Conservation (phyloP, 2,329 filamentous ascomycete species). For the Hymenoscyphus linearis region DNA sequence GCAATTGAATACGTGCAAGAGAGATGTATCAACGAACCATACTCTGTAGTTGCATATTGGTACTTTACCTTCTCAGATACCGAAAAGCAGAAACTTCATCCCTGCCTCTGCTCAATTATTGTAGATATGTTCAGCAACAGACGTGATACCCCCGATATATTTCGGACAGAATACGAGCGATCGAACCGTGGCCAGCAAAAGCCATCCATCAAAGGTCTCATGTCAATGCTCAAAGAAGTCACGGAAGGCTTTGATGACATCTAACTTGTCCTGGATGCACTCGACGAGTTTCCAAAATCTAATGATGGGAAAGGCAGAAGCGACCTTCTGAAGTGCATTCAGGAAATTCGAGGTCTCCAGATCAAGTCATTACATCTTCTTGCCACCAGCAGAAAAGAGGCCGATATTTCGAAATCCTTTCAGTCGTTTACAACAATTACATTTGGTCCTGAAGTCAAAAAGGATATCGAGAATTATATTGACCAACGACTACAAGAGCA, state of each 20-base stretch:
- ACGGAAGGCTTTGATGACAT: constrained; percentile 7
- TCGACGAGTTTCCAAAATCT: constrained; percentile 17
- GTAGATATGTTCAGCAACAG: constrained; percentile 12
- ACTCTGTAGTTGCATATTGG: constrained; percentile 10
- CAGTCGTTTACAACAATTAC: background rate
- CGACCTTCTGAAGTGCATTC: background rate
- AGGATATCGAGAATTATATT: constrained; percentile 10
- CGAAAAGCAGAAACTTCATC: constrained; percentile 9
- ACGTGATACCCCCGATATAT: background rate
- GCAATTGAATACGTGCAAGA: constrained; percentile 11
- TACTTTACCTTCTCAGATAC: constrained; percentile 12
- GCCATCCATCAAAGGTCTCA: constrained; percentile 3
- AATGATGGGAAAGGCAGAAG: background rate
- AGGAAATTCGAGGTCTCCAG: background rate
- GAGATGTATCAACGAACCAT: constrained; percentile 1
- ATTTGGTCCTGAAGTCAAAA: background rate
- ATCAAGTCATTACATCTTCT: constrained; percentile 8
- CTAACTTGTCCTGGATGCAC: constrained; percentile 17
- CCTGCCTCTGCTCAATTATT: constrained; percentile 10
- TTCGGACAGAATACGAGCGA: constrained; percentile 2
- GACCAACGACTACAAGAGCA: background rate
- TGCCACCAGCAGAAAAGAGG: constrained; percentile 24
- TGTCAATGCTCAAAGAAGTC: constrained; percentile 7
- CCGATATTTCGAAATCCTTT: constrained; percentile 20
- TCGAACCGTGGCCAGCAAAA: constrained; percentile 9